Percentiles rank a stretch among this genome's conserved stretches.
Evolutionary conservation across 2,329 filamentous ascomycete species (phyloP).

Genomic region (Talaromyces sp.): DNA sequence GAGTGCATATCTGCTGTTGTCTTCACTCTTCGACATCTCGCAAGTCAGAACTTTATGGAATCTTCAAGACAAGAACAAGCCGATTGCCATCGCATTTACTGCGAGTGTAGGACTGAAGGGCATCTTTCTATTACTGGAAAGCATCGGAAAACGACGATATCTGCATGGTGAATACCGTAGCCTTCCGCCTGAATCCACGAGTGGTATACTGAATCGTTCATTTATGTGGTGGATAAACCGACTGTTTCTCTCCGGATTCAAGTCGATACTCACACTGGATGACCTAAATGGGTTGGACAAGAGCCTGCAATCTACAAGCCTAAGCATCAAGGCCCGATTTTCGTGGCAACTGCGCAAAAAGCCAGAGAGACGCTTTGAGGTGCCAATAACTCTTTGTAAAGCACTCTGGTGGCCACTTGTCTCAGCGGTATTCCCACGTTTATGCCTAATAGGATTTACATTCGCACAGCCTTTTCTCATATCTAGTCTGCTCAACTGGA

Average conservation of each 20-base stretch:
- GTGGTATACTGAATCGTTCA: conserved; percentile 11
- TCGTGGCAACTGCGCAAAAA: not conserved
- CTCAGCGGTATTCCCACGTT: conserved; percentile 9
- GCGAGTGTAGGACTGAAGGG: not conserved
- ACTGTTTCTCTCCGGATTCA: conserved; percentile 2
- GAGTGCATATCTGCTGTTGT: not conserved
- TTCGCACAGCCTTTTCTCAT: conserved; percentile 10
- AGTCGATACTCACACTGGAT: conserved; percentile 10
- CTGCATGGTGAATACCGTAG: not conserved
- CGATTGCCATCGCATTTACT: not conserved
- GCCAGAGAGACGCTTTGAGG: conserved; percentile 8
- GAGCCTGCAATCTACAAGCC: not conserved
- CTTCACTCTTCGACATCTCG: conserved; percentile 7
- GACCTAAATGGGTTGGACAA: conserved; percentile 11
- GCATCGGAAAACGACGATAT: conserved; percentile 3
- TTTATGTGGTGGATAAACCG: conserved; percentile 17
- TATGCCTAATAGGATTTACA: conserved; percentile 13
- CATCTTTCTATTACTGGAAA: conserved; percentile 5
- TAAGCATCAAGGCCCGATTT: not conserved
- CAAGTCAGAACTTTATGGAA: conserved; percentile 15
- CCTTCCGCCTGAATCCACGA: conserved; percentile 11
- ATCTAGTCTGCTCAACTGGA: conserved; percentile 11
- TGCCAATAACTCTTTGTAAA: not conserved
- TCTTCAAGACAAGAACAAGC: not conserved
- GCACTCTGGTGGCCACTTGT: conserved; percentile 9